A percentile compares a stretch with the other conserved stretches of the same genome.
phyloP scores from a whole-genome alignment of 225 moss, liverwort and hornwort species.

The Polytrichum formosum region DNA sequence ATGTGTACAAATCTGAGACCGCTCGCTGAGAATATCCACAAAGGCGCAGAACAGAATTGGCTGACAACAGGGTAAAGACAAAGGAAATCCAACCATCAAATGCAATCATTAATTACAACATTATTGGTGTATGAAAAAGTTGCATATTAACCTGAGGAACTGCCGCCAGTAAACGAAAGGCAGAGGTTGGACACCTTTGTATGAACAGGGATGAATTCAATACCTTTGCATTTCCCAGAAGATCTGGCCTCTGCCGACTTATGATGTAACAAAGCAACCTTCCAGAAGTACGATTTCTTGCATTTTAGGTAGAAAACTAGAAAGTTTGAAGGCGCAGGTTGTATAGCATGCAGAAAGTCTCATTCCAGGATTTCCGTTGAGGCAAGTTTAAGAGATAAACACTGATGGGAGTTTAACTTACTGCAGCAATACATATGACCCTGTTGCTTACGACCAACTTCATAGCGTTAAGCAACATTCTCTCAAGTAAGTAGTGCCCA shows the following conservation, averaged over 20 bases:
- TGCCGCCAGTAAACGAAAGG: too few species aligned
- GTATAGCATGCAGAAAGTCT: too few species aligned
- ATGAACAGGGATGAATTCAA: constrained; percentile 59
- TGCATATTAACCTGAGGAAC: too few species aligned
- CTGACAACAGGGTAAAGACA: too few species aligned
- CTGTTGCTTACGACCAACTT: constrained; percentile 53
- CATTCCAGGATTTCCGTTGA: background rate
- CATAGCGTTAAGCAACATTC: constrained; percentile 59
- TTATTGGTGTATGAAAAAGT: too few species aligned
- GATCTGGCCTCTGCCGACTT: constrained; percentile 61
- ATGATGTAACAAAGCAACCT: constrained; percentile 43
- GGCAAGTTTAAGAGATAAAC: background rate
- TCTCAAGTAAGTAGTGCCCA: constrained; percentile 61
- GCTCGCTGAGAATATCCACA: too few species aligned
- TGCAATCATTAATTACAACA: too few species aligned
- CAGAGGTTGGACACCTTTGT: constrained; percentile 16
- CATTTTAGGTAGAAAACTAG: background rate
- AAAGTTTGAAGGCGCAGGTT: background rate
- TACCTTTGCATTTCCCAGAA: constrained; percentile 56
- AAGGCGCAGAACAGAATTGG: too few species aligned
- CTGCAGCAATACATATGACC: constrained; percentile 43
- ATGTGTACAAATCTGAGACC: too few species aligned
- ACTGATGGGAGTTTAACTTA: constrained; percentile 5
- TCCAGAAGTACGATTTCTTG: background rate
- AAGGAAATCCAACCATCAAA: too few species aligned